Conservation (phyloP, 1,284 basidiomycete genomes). For the Marasmius oreades region DNA sequence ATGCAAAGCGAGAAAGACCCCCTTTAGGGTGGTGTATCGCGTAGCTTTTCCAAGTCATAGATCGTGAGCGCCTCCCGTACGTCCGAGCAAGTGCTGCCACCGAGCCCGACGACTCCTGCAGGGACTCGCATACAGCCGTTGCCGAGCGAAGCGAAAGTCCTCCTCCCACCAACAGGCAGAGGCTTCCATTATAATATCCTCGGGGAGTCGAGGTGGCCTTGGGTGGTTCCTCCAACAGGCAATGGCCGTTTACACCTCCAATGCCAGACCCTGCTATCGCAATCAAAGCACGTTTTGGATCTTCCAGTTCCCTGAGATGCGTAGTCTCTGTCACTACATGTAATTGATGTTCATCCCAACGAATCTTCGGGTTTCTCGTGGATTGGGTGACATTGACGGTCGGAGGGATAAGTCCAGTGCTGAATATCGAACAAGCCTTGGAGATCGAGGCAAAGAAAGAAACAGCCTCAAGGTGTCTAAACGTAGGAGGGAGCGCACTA, state of each 20-base stretch:
- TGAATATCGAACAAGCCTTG: constrained; percentile 37
- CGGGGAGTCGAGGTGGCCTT: not conserved
- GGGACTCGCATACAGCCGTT: constrained; percentile 16
- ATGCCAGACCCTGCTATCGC: constrained; percentile 42
- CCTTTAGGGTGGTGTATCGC: constrained; percentile 16
- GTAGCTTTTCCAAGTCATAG: constrained; percentile 31
- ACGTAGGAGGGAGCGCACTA: not conserved
- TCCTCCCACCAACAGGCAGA: constrained; percentile 30
- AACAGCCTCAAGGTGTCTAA: constrained; percentile 35
- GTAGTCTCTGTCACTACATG: constrained; percentile 15
- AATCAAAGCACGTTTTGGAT: constrained; percentile 24
- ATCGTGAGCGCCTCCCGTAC: constrained; percentile 26
- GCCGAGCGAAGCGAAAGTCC: constrained; percentile 33
- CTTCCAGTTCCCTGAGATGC: constrained; percentile 17
- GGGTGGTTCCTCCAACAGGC: constrained; percentile 33
- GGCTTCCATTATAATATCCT: constrained; percentile 6
- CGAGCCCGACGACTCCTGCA: constrained; percentile 12
- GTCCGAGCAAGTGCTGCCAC: constrained; percentile 16
- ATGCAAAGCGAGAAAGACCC: too few relatives aligned
- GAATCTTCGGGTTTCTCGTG: constrained; percentile 37
- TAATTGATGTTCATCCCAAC: constrained; percentile 28
- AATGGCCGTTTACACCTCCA: constrained; percentile 39
- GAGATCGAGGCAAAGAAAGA: constrained; percentile 38
- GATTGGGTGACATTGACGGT: constrained; percentile 31
- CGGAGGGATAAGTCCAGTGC: constrained; percentile 32